Evolutionary conservation across 2,329 filamentous ascomycete genomes (phyloP), one percentile per base, ranked within the genome.

Genomic region (Penicillium sp.): DNA sequence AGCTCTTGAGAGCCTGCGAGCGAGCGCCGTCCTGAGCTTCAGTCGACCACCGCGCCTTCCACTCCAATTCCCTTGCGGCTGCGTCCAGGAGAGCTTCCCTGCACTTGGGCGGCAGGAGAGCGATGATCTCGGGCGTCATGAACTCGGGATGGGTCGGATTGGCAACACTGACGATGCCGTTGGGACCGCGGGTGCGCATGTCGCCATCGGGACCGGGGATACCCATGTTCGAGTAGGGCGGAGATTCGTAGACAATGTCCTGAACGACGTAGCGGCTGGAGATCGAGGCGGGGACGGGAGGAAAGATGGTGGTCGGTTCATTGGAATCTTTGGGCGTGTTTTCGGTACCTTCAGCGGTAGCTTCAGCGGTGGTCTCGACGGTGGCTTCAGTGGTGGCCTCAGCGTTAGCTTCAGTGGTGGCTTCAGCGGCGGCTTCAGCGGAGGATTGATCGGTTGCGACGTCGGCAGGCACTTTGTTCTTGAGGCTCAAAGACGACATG

Each of bases 41-140:
- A 4, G 76, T 73, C 11, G 76, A 76, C 86, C 88, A 95, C 46
- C 73, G 75, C 20, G 65, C 69, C 60, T 85, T 85, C 85, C 88
- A 96, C 37, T 74, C 66, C 43, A 66, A 62, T 62, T 95, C 85
- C 37, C 74, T 71, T 8, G 67, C 66, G 35, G 80, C 69, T 2
- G 85, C 82, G 36, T 75, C 70, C 34, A 87, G 71, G 45, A 95
- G 88, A 0, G 85, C 83, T 25, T 71, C 67, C 25, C 83, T 76
- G 60, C 86, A 92, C 6, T 70, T 66, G 1, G 56, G 45, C 1
- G 70, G 68, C 15, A 73, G 54, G 31, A 68, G 61, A 10, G 61
- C 61, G 5, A 72, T 50, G 28, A 72, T 59, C 16, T 68, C 65
- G 2, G 64, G 51, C 20, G 47, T 55, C 36, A 64, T 53, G 39